Evolutionary conservation across 1,284 basidiomycete species (phyloP), one percentile per base, ranked within the genome.

Genomic region (Pseudozyma flocculosa): DNA sequence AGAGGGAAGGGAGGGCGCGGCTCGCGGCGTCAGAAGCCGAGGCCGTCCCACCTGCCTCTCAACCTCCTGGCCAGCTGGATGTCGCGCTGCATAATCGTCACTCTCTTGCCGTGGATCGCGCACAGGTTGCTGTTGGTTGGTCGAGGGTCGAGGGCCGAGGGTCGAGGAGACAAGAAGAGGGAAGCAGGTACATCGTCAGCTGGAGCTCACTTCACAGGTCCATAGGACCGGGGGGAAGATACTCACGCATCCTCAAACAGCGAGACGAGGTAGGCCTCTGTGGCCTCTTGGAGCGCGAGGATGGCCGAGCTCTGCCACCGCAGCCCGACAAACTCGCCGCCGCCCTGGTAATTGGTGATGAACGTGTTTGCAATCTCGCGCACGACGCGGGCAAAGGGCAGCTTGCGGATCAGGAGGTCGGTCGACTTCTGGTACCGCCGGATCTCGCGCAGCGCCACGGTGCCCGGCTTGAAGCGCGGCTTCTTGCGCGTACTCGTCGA

Each of bases 271-370:
- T 73, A 78, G 0, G 75, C 75, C 42, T 78, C 75, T 3, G 75
- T 76, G 0, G 75, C 75, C 51, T 78, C 75, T 49, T 78, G 75
- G 26, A 78, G 48, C n/a, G 75, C 75, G 26, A 76, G 34, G 49
- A 78, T 75, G 26, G 75, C 75, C 3, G 68, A 73, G 36, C 66
- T 70, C 61, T 78, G 74, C 75, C 75, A 78, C n/a, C 75, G 56
- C 36, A 78, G 47, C 4, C 75, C 75, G 1, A 65, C 63, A 8
- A 60, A 62, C 30, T 56, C 57, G 3, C 64, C 72, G 30, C 61
- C 63, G 26, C 66, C 66, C n/a, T 68, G 67, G 54, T 75, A 75
- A 13, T 62, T 68, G 0, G 70, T 73, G 42, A 78, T 68, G 50
- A 76, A 75, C 44, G 75, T 72, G 53, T 74, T 68, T 26, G 75